Evolutionary conservation across 2,329 filamentous ascomycete species (phyloP).

Genomic region (Diaporthe ilicicola): DNA sequence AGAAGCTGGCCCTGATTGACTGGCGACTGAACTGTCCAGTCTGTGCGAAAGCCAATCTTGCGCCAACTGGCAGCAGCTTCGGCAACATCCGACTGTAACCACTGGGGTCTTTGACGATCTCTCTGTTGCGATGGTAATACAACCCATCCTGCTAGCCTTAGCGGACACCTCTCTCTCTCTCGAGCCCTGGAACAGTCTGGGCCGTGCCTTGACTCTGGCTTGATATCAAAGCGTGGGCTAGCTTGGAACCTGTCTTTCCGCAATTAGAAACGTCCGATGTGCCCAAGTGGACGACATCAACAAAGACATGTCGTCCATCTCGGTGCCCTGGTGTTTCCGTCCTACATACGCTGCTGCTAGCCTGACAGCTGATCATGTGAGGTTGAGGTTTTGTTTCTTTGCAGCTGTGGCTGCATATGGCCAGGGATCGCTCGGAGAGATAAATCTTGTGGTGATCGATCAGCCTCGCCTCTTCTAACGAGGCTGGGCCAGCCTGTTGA

Average conservation of each 20-base stretch:
- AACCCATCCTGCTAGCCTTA: slow-evolving; percentile 8
- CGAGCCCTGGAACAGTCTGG: background rate
- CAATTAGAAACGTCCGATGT: background rate
- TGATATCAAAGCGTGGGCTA: slow-evolving; percentile 6
- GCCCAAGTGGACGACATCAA: background rate
- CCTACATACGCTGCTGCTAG: background rate
- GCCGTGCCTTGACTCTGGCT: slow-evolving; percentile 14
- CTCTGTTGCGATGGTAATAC: background rate
- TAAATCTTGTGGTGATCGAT: slow-evolving; percentile 14
- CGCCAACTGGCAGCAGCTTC: slow-evolving; percentile 8
- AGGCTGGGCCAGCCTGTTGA: slow-evolving; percentile 1
- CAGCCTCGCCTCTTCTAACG: slow-evolving; percentile 6
- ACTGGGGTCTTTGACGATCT: slow-evolving; percentile 1
- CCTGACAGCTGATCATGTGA: slow-evolving; percentile 15
- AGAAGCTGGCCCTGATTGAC: background rate
- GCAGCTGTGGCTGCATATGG: slow-evolving; percentile 5
- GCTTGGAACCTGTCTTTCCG: background rate
- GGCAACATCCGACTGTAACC: slow-evolving; percentile 16
- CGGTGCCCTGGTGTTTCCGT: background rate
- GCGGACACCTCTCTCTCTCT: background rate
- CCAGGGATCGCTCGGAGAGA: background rate
- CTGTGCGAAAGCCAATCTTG: slow-evolving; percentile 20
- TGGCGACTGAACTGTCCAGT: background rate
- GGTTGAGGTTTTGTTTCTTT: slow-evolving; percentile 4
- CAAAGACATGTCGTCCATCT: slow-evolving; percentile 6